Evolutionary conservation across 192 early-diverging fungal species (phyloP).

Genomic region (Cladochytrium replicatum): DNA sequence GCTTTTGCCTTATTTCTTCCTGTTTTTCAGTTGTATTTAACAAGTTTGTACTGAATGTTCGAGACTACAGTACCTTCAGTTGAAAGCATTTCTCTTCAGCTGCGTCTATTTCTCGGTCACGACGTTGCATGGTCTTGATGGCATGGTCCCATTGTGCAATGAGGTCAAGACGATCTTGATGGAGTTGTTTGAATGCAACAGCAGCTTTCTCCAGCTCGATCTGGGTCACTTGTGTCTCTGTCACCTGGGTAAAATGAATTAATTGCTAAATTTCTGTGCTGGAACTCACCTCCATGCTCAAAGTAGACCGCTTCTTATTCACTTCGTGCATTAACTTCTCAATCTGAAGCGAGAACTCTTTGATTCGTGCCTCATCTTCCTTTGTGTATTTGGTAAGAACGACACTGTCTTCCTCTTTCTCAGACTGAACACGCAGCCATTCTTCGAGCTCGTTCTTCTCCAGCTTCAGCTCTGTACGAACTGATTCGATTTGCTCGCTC

Average conservation of each 20-base stretch:
- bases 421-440: constrained; percentile 47
- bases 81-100: constrained; percentile 28
- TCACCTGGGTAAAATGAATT: constrained; percentile 24
- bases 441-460: constrained; percentile 49
- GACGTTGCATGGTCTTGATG: constrained; percentile 36
- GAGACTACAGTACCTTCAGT: constrained; percentile 26
- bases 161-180: constrained; percentile 45
- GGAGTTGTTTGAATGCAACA: constrained; percentile 39
- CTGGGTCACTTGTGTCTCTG: constrained; percentile 50
- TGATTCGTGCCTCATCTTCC: constrained; percentile 43
- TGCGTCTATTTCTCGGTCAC: constrained; percentile 38
- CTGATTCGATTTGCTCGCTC: constrained; percentile 41
- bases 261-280: not conserved
- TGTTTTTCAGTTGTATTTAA: constrained; percentile 10
- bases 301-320: constrained; percentile 40
- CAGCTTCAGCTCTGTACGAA: constrained; percentile 41
- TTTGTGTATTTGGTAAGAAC: constrained; percentile 47
- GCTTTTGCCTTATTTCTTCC: constrained; percentile 32
- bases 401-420: constrained; percentile 53
- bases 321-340: constrained; percentile 52
- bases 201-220: constrained; percentile 51
- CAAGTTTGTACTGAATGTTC: not conserved
- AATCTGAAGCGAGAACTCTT: constrained; percentile 40
- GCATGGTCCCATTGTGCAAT: constrained; percentile 46
- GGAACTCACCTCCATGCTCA: constrained; percentile 35